Base-by-base conservation (phyloP, 2,329 filamentous ascomycete species). In the Paecilomyces niveus region DNA sequence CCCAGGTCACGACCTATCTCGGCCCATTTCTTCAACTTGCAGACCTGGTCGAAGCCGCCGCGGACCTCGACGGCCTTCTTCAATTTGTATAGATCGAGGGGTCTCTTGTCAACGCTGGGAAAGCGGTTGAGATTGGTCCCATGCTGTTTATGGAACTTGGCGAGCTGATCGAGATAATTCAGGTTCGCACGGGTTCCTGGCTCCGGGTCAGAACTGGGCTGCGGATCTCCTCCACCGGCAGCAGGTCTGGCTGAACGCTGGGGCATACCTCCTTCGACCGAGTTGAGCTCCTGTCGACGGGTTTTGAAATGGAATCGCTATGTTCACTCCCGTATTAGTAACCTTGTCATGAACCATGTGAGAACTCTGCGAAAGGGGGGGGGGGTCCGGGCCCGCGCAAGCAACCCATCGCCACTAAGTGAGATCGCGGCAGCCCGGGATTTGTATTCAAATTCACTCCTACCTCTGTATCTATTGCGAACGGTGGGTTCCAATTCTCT, bases 11-110 rank as follows among this genome's bases (percentile, higher is more conserved):
- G 87, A 33, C 94, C 94, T 66, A 99, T 97, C 74, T 99, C 94
- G 15, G 94, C 94, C 94, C 94, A 99, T 78, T 97, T 97, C 78
- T 99, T 99, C 58, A 88, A 83, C 75, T 96, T 97, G 82, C 94
- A 99, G 52, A 99, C 94, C 70, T 90, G 90, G 57, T 97, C 92
- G 67, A 99, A 99, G 2, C 94, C 94, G 53, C 94, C 94, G 62
- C 94, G 86, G 31, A 90, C 88, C 71, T 97, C 94, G 35, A 99
- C 94, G 0, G 93, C 93, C 72, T 97, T 97, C 74, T 97, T 97
- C 60, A 99, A 80, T 67, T 93, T 91, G 77, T 96, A 99, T 15
- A 99, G 81, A 70, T 99, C 94, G 55, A 99, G 83, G 0, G 94
- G 94, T 59, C 96, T 92, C 78, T 99, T 99, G 76, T 99, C 94